Base-by-base conservation (phyloP, 768 basidiomycete species). In the Auricularia auricula-judae region DNA sequence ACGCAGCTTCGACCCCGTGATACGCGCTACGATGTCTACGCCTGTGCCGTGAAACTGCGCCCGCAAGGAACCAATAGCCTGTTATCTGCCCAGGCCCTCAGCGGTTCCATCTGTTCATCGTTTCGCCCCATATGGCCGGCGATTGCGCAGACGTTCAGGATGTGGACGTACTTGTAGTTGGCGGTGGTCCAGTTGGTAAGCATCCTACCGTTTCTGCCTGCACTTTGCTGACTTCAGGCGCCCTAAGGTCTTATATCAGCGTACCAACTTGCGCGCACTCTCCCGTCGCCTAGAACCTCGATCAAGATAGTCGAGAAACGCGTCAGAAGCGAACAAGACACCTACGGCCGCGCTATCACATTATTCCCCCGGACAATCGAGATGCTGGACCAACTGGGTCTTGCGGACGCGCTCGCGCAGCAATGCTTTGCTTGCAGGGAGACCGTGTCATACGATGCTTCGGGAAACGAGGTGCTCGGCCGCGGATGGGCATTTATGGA, bases 301-400 rank as follows among this genome's bases (percentile, higher is more conserved):
- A 23, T 51, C 12, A 29, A 11, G 33, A 14, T 64, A 18, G 33
- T 39, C 63, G 65, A 66, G 39, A 36, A 66, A 43, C 51, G 54
- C 36, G 42, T 23, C 12, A 54, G 59, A 29, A 35, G 36, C 21
- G 56, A 36, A 21, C 65, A 66, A 36, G 65, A 35, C 36, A 43
- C 56, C 47, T 66, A 66, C 42, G 65, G 65, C 11, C 65, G 65
- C 35, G 65, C 65, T 16, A 64, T 62, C 65, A 64, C 62, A 47
- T 51, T 66, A 11, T 66, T 64, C 42, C 18, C 47, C 2, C 36
- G 65, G n/a, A 64, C 65, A 8, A 16, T 56, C 3, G 65, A 66
- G 33, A 16, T 66, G 35, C 39, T 66, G 42, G 65, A 66, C 42
- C 65, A 66, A 42, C 33, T 66, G 16, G 65, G 65, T 3, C 36